Base-by-base conservation (phyloP, 148 eudicot genomes). In the Drosera capensis region DNA sequence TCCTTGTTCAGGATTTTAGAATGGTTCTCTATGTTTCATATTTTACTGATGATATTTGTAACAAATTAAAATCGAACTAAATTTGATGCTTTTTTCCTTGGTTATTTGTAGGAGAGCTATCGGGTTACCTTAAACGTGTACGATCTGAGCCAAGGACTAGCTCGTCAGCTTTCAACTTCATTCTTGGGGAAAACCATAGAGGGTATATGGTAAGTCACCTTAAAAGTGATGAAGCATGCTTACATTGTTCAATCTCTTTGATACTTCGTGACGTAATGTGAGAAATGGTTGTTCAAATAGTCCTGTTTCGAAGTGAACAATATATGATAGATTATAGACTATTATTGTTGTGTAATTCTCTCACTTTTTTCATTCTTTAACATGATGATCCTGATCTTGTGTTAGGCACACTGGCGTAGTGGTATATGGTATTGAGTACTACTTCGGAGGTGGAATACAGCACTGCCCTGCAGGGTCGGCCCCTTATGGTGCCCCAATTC, bases 331-430 rank as follows among this genome's bases (percentile, higher is more conserved):
- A n/a, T n/a, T n/a, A 29, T 5, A 34, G 38, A 34, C 14, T 34
- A 15, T 34, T 13, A 6, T 15, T 34, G 11, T 13, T 34, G 38
- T 13, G 38, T 2, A 15, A 34, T 15, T 2, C 14, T 2, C 24
- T 8, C 25, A 2, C 23, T 25, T 37, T 0, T 16, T 23, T 39
- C n/a, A 35, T 38, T n/a, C n/a, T n/a, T n/a, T n/a, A n/a, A n/a
- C n/a, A n/a, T n/a, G n/a, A n/a, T n/a, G n/a, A n/a, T n/a, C n/a
- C n/a, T n/a, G n/a, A n/a, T n/a, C n/a, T n/a, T n/a, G n/a, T 28
- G 16, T 21, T 62, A 92, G 99, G 99, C 95, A 92, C 59, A 92
- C 99, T 0, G 99, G 99, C 45, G 43, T 92, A 30, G 99, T 85
- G 35, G 95, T 85, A 25, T 92, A 85, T 18, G 99, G 95, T 6